phyloP scores from a whole-genome alignment of 164 flowering plant species.

The Macadamia tetraphylla region DNA sequence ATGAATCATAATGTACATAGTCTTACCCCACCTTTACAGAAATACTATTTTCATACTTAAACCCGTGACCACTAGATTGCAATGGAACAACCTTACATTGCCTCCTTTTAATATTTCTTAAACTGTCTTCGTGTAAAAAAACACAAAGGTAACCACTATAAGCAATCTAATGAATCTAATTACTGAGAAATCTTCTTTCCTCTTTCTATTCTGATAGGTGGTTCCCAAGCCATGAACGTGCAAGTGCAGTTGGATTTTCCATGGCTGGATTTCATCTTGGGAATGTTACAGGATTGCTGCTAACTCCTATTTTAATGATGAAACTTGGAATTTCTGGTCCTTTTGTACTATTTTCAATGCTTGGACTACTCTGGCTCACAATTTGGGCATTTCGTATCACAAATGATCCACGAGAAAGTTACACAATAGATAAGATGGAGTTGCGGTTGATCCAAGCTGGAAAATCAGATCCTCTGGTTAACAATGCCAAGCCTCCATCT shows the following conservation, averaged over 20 bases:
- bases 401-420: slow-evolving; percentile 63
- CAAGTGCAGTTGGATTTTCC: slow-evolving; percentile 86
- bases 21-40: no score
- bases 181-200: neutral
- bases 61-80: no score
- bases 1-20: no score
- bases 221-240: slow-evolving; percentile 82
- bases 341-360: slow-evolving; percentile 61
- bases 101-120: no score
- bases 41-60: no score
- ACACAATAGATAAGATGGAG: slow-evolving; percentile 46
- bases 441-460: slow-evolving; percentile 68
- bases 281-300: slow-evolving; percentile 65
- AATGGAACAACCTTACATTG: no score
- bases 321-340: slow-evolving; percentile 68
- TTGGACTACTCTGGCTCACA: slow-evolving; percentile 76
- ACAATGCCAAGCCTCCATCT: slow-evolving; percentile 36
- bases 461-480: slow-evolving; percentile 32
- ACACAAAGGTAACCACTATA: no score
- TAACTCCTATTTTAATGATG: slow-evolving; percentile 68
- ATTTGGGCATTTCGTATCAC: slow-evolving; percentile 49
- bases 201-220: slow-evolving; percentile 40
- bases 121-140: no score
- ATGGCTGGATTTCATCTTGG: slow-evolving; percentile 98
- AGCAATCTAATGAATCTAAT: no score